Evolutionary conservation across 257 asterid genomes (phyloP).

Genomic region (Salvia hispanica): DNA sequence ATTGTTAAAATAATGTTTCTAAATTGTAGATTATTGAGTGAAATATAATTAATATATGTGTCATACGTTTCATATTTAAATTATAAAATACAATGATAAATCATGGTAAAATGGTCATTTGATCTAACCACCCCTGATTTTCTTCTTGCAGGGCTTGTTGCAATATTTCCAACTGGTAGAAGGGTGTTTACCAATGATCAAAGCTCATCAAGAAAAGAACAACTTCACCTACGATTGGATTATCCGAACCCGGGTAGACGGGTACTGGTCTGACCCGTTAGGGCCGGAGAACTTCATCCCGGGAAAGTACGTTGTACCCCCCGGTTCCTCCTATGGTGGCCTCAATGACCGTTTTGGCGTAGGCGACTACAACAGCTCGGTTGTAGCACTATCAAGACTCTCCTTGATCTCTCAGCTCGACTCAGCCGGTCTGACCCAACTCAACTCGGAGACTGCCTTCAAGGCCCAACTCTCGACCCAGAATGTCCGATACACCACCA

Average conservation of each 20-base stretch:
- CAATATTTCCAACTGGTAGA: slow-evolving; percentile 89
- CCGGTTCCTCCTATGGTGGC: slow-evolving; percentile 85
- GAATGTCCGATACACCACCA: slow-evolving; percentile 45
- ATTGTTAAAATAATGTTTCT: neutral
- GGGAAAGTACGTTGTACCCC: slow-evolving; percentile 72
- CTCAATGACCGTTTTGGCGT: slow-evolving; percentile 87
- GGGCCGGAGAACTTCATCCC: slow-evolving; percentile 60
- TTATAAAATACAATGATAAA: neutral
- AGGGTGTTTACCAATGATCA: slow-evolving; percentile 77
- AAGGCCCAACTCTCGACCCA: slow-evolving; percentile 71
- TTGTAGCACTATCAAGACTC: slow-evolving; percentile 81
- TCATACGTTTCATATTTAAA: neutral
- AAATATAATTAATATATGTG: neutral
- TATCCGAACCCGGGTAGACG: slow-evolving; percentile 84
- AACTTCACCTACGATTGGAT: slow-evolving; percentile 92
- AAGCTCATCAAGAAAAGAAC: slow-evolving; percentile 55
- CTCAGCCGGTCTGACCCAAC: slow-evolving; percentile 53
- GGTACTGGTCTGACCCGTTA: slow-evolving; percentile 75
- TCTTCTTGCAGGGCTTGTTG: slow-evolving; percentile 66
- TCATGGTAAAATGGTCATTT: slow-evolving; percentile 9
- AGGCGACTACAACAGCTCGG: slow-evolving; percentile 77
- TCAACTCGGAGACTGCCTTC: slow-evolving; percentile 85
- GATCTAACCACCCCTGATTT: slow-evolving; percentile 7
- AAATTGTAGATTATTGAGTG: slow-evolving; percentile 2
- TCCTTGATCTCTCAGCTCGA: slow-evolving; percentile 72